Evolutionary conservation across 305 asterid species (phyloP).

Genomic region (Salvia sclarea): DNA sequence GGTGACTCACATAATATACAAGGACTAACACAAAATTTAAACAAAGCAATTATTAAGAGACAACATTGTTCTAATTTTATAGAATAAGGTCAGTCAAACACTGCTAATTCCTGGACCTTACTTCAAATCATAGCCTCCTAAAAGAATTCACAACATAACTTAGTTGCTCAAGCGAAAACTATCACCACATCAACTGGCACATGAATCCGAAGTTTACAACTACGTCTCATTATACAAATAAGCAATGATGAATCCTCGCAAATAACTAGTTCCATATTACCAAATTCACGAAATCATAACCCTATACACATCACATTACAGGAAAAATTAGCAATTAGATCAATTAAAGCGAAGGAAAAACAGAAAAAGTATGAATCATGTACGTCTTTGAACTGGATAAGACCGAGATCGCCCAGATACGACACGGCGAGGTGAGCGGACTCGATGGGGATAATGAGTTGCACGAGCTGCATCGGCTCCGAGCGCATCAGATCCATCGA

Average conservation of each 20-base stretch:
- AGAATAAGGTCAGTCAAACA: constrained; percentile 8
- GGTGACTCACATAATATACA: not conserved
- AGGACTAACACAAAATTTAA: not conserved
- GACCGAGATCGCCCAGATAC: constrained; percentile 92
- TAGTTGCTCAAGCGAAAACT: constrained; percentile 8
- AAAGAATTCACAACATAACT: not conserved
- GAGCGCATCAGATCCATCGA: constrained; percentile 99
- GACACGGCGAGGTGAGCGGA: constrained; percentile 85
- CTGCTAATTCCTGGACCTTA: not conserved
- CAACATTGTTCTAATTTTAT: constrained; percentile 7
- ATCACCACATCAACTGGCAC: constrained; percentile 23
- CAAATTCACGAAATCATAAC: not conserved
- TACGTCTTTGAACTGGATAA: constrained; percentile 92
- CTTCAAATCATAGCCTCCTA: not conserved
- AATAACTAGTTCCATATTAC: not conserved
- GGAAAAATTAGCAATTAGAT: constrained; percentile 2
- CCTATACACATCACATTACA: constrained; percentile 31
- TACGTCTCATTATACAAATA: not conserved
- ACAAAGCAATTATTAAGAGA: constrained; percentile 6
- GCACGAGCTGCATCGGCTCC: constrained; percentile 97
- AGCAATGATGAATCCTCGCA: constrained; percentile 17
- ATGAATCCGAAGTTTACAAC: constrained; percentile 14
- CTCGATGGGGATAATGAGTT: constrained; percentile 92
- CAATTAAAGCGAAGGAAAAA: constrained; percentile 17
- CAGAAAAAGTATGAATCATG: constrained; percentile 25